Evolutionary conservation across 2,329 filamentous ascomycete species (phyloP), one percentile per base, ranked within the genome.

Genomic region (Elsinoe perseae): DNA sequence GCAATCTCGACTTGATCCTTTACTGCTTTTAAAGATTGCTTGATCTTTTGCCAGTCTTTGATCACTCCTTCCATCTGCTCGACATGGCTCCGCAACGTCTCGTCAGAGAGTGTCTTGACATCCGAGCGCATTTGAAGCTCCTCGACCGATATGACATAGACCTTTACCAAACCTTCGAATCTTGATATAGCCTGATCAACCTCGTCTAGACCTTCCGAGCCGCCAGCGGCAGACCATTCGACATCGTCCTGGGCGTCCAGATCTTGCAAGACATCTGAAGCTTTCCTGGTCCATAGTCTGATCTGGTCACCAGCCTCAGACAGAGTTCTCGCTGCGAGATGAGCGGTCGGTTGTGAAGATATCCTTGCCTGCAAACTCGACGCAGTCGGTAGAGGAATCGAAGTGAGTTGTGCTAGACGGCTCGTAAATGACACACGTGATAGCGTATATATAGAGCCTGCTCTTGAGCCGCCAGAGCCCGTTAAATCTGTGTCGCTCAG

Each of bases 221-320:
- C 93, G 54, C 89, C 93, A 1, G 91, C 92, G 1, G 93, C 81
- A 7, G 82, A 91, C 93, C 93, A 98, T 70, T 97, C 92, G 14
- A 97, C 90, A 67, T 98, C 93, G 69, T 97, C 93, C 61, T 97
- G 92, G 54, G 91, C 90, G 69, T 97, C 90, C 40, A 98, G 76
- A 4, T 91, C 91, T 56, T 82, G 81, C 54, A 98, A 83, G 28
- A 97, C 91, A 64, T 95, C 89, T 0, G 86, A 86, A 0, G 92
- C 92, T 70, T 96, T 96, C 61, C 81, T 81, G 66, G 96, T 95
- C 93, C 93, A 98, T 65, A 86, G 85, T 61, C 86, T 81, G 62
- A 98, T 97, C 70, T 97, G 91, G 60, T 95, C 89, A 3, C 91
- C 89, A 9, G 92, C 89, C 62, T 88, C 87, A 61, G 89, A 86